Base-by-base conservation (phyloP, 805 yeast species). In the Sugiyamaella marilandica region DNA sequence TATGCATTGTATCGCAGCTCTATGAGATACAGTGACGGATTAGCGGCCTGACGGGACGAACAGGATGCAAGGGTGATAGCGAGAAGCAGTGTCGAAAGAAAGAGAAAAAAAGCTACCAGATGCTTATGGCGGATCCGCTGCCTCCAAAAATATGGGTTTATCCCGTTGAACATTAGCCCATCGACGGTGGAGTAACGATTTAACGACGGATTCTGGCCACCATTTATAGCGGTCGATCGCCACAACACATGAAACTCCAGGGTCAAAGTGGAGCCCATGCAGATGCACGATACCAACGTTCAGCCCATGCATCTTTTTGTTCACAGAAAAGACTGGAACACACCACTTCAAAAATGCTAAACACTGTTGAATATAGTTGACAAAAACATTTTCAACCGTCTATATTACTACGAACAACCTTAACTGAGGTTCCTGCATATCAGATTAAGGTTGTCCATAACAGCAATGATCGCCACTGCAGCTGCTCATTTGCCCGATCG, bases 41-140 rank as follows among this genome's bases (percentile, higher is more conserved):
- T 51, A 2, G 39, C 51, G 8, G 55, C 57, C 10, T 49, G n/a
- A 13, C 47, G 31, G 21, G 51, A 35, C n/a, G 54, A 45, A 47
- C 64, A 59, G n/a, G 61, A 57, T 14, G 59, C 47, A 10, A 59
- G 45, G 13, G 52, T 41, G 11, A 60, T 51, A 18, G 47, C 41
- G 31, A 49, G 44, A 3, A 60, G 50, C 10, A 59, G 44, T 2
- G 52, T 39, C 11, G 53, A 32, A n/a, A 60, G 52, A 9, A 51
- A 26, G 47, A 57, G 49, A n/a, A 60, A 35, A 44, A 60, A 57
- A 10, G 48, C 36, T 2, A 60, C 51, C 34, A 58, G 41, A 36
- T 58, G 60, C 19, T 55, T 47, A 47, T 59, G 60, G 34, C 49
- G 52, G 16, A 54, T 45, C 10, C 58, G 55, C 31, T 33, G 31